Evolutionary conservation across 805 yeast species (phyloP).

Genomic region (Brettanomyces sp.): DNA sequence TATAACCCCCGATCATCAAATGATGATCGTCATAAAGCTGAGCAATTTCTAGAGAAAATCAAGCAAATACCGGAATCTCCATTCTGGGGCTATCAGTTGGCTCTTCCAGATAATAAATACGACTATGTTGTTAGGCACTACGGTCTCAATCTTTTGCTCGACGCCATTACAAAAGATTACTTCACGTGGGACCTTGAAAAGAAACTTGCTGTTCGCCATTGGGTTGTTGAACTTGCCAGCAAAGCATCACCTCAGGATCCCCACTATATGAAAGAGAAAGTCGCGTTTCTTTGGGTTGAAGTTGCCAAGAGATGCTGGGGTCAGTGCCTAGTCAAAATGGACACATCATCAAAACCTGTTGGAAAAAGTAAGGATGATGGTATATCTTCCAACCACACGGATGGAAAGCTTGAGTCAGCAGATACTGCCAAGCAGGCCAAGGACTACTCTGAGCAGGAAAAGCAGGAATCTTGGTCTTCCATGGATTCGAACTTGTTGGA

Average conservation of each 20-base stretch:
- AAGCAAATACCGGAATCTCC: constrained; percentile 80
- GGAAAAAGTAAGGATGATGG: background rate
- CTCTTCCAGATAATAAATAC: constrained; percentile 49
- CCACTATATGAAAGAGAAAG: constrained; percentile 79
- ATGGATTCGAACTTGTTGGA: constrained; percentile 75
- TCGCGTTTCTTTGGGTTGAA: constrained; percentile 86
- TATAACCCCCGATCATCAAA: constrained; percentile 61
- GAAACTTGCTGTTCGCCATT: constrained; percentile 60
- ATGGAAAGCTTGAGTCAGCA: background rate
- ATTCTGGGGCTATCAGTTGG: constrained; percentile 82
- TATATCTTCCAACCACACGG: background rate
- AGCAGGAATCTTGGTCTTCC: constrained; percentile 65
- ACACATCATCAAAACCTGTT: constrained; percentile 2
- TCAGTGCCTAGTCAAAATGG: constrained; percentile 34
- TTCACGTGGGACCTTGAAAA: constrained; percentile 46
- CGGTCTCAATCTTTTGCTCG: constrained; percentile 73
- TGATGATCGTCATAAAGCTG: constrained; percentile 44
- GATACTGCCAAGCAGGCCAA: background rate
- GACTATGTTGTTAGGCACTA: constrained; percentile 78
- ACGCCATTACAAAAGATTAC: constrained; percentile 54
- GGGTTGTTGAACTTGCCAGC: constrained; percentile 74
- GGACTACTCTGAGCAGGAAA: constrained; percentile 34
- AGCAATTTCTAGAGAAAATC: constrained; percentile 61
- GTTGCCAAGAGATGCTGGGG: constrained; percentile 93
- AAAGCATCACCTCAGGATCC: constrained; percentile 63